Evolutionary conservation across 441 rosid species (phyloP).

Genomic region (Pelargonium cotyledonis): DNA sequence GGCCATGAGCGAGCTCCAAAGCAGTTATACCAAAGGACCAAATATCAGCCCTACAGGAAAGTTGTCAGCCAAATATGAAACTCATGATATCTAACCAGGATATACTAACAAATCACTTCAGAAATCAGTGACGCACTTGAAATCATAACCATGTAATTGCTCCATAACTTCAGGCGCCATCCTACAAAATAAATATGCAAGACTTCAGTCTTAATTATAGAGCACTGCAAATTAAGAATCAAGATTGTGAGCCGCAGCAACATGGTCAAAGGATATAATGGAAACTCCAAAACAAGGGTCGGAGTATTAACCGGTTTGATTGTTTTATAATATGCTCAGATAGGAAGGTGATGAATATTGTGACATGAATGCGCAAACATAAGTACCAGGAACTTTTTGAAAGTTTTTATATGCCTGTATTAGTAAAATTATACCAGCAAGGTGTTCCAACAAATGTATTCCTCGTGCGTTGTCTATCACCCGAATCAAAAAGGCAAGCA

Average conservation of each 20-base stretch:
- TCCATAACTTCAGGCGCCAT: conserved; percentile 99
- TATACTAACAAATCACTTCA: conserved; percentile 11
- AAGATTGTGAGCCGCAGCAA: not conserved
- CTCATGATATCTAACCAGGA: conserved; percentile 16
- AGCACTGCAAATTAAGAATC: not conserved
- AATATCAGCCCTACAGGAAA: conserved; percentile 78
- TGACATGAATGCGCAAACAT: not conserved
- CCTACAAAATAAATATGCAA: conserved; percentile 41
- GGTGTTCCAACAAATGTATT: conserved; percentile 99
- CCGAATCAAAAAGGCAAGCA: conserved; percentile 94
- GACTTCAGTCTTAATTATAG: not conserved
- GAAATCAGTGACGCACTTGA: conserved; percentile 55
- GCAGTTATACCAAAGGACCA: conserved; percentile 99
- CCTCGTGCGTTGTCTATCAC: conserved; percentile 94
- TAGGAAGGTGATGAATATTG: not conserved
- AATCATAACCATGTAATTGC: conserved; percentile 94
- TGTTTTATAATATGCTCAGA: not conserved
- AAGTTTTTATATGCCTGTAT: not conserved
- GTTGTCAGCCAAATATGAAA: conserved; percentile 26
- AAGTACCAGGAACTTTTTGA: not conserved
- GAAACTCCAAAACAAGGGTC: not conserved
- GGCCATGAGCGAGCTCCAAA: conserved; percentile 82
- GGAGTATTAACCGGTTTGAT: not conserved
- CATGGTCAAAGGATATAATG: not conserved
- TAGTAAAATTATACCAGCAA: conserved; percentile 62